A percentile compares a stretch with the other conserved stretches of the same genome.
These are phyloP conservation scores for Coemansia sp. DNA, from an alignment of 192 early-diverging fungal genomes.

Conservation along the genomic window DNA sequence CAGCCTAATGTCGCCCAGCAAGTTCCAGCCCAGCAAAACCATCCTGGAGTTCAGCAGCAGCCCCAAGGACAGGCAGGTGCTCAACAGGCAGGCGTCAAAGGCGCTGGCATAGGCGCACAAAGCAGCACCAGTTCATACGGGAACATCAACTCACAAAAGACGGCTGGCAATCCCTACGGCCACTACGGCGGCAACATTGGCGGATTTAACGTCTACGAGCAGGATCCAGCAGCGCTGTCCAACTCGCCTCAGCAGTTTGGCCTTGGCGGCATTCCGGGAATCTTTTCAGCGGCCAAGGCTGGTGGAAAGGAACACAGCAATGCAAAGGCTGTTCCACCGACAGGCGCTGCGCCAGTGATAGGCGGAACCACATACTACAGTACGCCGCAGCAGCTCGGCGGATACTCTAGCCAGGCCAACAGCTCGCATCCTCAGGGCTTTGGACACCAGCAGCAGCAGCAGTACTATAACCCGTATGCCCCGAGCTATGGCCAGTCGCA, in stretches of 20 bases:
- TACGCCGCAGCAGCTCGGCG: conserved; percentile 48
- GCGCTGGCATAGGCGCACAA: conserved; percentile 22
- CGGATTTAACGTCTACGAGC: conserved; percentile 49
- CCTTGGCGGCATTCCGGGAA: conserved; percentile 45
- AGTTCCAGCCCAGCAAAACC: conserved; percentile 24
- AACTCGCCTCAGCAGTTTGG: conserved; percentile 53
- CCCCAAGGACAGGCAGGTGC: conserved; percentile 23
- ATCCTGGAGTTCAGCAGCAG: conserved; percentile 21
- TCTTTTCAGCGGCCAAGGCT: conserved; percentile 41
- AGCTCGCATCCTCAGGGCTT: conserved; percentile 35
- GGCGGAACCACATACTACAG: conserved; percentile 55
- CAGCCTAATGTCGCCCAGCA: conserved; percentile 21
- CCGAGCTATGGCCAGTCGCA: conserved; percentile 45
- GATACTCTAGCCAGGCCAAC: conserved; percentile 48
- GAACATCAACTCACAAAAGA: conserved; percentile 51
- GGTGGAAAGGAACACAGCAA: conserved; percentile 36
- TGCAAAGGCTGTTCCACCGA: conserved; percentile 29
- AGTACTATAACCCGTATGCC: conserved; percentile 46
- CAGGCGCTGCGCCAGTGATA: conserved; percentile 44
- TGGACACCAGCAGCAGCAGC: conserved; percentile 50
- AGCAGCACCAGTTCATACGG: conserved; percentile 30
- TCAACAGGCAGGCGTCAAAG: conserved; percentile 43
- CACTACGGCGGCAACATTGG: conserved; percentile 50
- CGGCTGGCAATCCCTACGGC: conserved; percentile 43
- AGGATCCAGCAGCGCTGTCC: conserved; percentile 41